phyloP scores from a whole-genome alignment of 768 basidiomycete species.

The Coprinopsis strossmayeri region DNA sequence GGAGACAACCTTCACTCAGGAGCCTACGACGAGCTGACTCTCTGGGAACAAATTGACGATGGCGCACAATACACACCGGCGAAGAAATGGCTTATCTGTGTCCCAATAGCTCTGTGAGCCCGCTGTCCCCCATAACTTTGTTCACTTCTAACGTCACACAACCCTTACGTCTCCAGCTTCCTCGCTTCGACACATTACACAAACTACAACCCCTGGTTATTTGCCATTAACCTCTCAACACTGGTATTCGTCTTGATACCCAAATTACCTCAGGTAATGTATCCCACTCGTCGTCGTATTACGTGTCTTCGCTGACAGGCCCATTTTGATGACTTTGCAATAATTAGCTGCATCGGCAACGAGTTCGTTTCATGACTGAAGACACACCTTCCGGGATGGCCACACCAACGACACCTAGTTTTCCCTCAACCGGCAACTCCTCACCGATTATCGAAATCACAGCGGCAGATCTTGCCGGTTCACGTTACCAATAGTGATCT shows the following conservation, averaged over 20 bases:
- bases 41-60: slow-evolving; percentile 99
- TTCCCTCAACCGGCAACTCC: slow-evolving; percentile 45
- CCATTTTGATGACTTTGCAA: slow-evolving; percentile 3
- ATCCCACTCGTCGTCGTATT: too few relatives aligned
- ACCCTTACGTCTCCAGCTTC: slow-evolving; percentile 49
- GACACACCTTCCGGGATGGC: slow-evolving; percentile 52
- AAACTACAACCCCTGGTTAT: slow-evolving; percentile 90
- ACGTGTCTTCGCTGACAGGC: slow-evolving; percentile 7
- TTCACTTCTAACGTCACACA: not conserved
- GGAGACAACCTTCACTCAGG: slow-evolving; percentile 82
- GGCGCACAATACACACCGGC: slow-evolving; percentile 98
- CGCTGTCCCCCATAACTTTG: not conserved
- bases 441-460: slow-evolving; percentile 28
- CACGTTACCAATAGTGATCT: slow-evolving; percentile 12
- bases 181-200: slow-evolving; percentile 98
- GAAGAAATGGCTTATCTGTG: slow-evolving; percentile 91
- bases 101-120: slow-evolving; percentile 83
- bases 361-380: slow-evolving; percentile 69
- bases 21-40: slow-evolving; percentile 93
- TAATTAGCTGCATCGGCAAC: slow-evolving; percentile 70
- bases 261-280: slow-evolving; percentile 94
- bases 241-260: slow-evolving; percentile 80
- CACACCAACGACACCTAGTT: slow-evolving; percentile 58
- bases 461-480: slow-evolving; percentile 12
- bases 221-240: slow-evolving; percentile 83